These are phyloP conservation scores for Hortiboletus campestris DNA, from an alignment of 768 basidiomycete species.

Conservation along the genomic window DNA sequence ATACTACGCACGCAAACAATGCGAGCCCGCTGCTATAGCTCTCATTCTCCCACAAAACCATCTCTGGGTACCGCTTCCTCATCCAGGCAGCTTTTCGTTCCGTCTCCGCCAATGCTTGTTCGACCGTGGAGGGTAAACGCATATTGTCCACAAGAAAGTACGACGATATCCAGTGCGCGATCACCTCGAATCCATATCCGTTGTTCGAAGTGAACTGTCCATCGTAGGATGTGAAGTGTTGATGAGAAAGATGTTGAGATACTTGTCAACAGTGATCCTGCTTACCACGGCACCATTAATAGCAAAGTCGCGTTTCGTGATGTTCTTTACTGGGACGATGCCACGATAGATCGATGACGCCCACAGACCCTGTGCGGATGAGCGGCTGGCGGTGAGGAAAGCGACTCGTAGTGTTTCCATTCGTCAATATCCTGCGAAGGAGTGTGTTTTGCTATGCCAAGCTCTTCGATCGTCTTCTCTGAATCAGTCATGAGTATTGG, in stretches of 20 bases:
- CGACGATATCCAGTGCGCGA: constrained; percentile 63
- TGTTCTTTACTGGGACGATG: constrained; percentile 59
- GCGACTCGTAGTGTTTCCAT: constrained; percentile 38
- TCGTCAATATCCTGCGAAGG: constrained; percentile 20
- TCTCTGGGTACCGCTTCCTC: constrained; percentile 51
- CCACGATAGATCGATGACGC: constrained; percentile 57
- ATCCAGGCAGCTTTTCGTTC: constrained; percentile 53
- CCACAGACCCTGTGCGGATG: constrained; percentile 35
- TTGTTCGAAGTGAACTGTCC: constrained; percentile 53
- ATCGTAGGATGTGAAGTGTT: not conserved
- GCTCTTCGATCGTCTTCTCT: constrained; percentile 47
- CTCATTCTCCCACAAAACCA: constrained; percentile 49
- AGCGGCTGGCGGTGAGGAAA: constrained; percentile 39
- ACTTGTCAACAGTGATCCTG: not conserved
- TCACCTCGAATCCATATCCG: constrained; percentile 53
- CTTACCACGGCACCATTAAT: constrained; percentile 63
- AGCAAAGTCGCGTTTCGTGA: constrained; percentile 55
- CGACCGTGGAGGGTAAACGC: too few species aligned
- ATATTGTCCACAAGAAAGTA: too few species aligned
- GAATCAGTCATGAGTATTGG: not conserved
- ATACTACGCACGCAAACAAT: constrained; percentile 56
- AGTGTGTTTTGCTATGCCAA: constrained; percentile 46
- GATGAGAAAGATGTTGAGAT: not conserved
- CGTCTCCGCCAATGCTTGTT: constrained; percentile 45
- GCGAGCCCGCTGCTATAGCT: constrained; percentile 48